Evolutionary conservation across 331 rosid genomes (phyloP), one percentile per base, ranked within the genome.

Genomic region (Acacia pycnantha): DNA sequence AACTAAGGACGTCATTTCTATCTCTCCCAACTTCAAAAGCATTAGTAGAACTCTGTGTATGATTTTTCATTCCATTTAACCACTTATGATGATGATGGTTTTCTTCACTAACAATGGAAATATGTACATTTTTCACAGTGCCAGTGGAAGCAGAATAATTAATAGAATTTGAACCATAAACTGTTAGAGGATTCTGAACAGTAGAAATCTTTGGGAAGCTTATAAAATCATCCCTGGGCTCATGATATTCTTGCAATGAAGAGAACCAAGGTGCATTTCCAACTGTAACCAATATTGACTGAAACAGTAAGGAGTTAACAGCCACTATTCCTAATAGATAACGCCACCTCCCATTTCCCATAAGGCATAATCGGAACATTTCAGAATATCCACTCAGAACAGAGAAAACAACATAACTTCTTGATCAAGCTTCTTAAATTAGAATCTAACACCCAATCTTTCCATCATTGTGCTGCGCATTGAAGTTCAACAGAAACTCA

Each of bases 251-350:
- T 12, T 90, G 88, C 83, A 82, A 76, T 10, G 91, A 80, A 70
- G 90, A 80, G 73, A 95, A 91, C 83, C 88, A 90, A 69, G 89
- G 87, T 29, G 91, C 88, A 66, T 78, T 90, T 70, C 91, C 96
- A 83, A 90, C 70, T 26, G 97, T 92, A 85, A 95, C 88, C 87
- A 95, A 79, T 15, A 90, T 84, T 78, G 89, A 92, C 74, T 93
- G 98, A 83, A 95, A 87, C 82, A 89, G 69, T 22, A 95, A 47
- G 77, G 82, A 91, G 78, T 85, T 86, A 80, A 86, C 88, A 73
- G 91, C 94, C 84, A 92, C 86, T 76, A 88, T 79, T 70, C 86
- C 92, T 73, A 89, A 84, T 86, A 88, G 72, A 69, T 87, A 83
- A 64, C 93, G 48, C 90, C 91, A 91, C 82, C 92, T 90, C 35